These are phyloP conservation scores for Pseudogymnoascus sp. DNA, from an alignment of 2,329 filamentous ascomycete species.

Conservation along the genomic window DNA sequence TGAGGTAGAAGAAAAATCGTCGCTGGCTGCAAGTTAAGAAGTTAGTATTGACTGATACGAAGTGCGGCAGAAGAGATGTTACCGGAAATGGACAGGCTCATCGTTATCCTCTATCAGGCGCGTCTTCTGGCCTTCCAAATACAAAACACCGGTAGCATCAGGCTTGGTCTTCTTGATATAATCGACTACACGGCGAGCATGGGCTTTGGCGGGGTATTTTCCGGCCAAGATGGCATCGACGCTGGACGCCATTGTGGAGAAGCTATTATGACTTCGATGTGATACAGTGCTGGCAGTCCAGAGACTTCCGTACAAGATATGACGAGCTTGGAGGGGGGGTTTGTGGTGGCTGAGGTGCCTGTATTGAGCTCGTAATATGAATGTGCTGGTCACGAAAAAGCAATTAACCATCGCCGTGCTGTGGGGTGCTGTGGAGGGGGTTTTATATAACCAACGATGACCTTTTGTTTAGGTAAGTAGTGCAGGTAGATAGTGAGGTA, in stretches of 20 bases:
- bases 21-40: constrained; percentile 55
- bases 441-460: constrained; percentile 5
- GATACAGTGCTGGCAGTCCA: neutral
- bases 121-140: constrained; percentile 78
- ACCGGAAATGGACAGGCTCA: constrained; percentile 73
- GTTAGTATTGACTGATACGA: constrained; percentile 12
- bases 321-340: neutral
- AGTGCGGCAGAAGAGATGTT: constrained; percentile 18
- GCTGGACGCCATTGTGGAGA: constrained; percentile 9
- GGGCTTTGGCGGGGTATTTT: constrained; percentile 77
- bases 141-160: constrained; percentile 64
- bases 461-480: neutral
- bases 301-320: neutral
- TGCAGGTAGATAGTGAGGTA: neutral
- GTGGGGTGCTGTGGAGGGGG: neutral
- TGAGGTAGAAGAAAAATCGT: constrained; percentile 90
- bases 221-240: constrained; percentile 42
- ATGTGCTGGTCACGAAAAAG: constrained; percentile 5
- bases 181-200: constrained; percentile 76
- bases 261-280: neutral
- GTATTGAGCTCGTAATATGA: constrained; percentile 3
- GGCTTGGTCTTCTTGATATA: constrained; percentile 63
- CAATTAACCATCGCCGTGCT: neutral
- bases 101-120: constrained; percentile 86
- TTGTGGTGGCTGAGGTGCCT: neutral